These are phyloP conservation scores for Aspergillus niger DNA, from an alignment of 2,329 filamentous ascomycete genomes.

Conservation along the genomic window DNA sequence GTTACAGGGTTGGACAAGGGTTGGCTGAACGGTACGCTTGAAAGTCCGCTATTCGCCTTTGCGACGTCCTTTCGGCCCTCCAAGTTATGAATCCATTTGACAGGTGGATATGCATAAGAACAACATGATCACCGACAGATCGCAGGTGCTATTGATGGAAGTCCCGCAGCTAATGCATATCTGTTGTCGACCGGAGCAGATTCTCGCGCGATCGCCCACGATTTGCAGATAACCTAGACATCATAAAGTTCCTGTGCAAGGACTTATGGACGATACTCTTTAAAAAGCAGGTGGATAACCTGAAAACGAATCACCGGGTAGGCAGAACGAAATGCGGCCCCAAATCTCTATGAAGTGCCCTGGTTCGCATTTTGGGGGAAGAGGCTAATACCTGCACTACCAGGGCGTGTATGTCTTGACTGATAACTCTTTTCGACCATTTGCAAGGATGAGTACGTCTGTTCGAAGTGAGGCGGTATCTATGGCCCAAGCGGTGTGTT, in stretches of 20 bases:
- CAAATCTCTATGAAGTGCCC: not conserved
- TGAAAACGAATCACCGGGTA: slow-evolving; percentile 95
- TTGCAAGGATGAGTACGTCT: slow-evolving; percentile 86
- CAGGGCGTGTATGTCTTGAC: slow-evolving; percentile 94
- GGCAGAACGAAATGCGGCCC: slow-evolving; percentile 22
- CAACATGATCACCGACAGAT: not conserved
- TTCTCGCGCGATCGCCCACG: slow-evolving; percentile 69
- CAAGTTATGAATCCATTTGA: not conserved
- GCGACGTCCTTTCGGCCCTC: not conserved
- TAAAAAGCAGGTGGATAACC: slow-evolving; percentile 95
- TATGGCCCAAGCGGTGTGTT: slow-evolving; percentile 74
- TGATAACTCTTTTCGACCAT: slow-evolving; percentile 86
- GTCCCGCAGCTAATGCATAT: not conserved
- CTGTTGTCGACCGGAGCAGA: slow-evolving; percentile 22
- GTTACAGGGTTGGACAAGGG: slow-evolving; percentile 90
- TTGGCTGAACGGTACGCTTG: slow-evolving; percentile 75
- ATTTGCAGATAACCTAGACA: slow-evolving; percentile 88
- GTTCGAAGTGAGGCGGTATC: slow-evolving; percentile 70
- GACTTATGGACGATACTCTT: slow-evolving; percentile 95
- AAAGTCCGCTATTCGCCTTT: not conserved
- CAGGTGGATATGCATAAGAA: not conserved
- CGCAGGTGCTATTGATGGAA: not conserved
- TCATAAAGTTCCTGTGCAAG: slow-evolving; percentile 98
- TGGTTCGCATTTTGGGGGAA: not conserved
- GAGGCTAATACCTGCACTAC: slow-evolving; percentile 7